Evolutionary conservation across 352 stramenopile genomes (phyloP), one percentile per base, ranked within the genome.

Genomic region (Pythium plurisporium): DNA sequence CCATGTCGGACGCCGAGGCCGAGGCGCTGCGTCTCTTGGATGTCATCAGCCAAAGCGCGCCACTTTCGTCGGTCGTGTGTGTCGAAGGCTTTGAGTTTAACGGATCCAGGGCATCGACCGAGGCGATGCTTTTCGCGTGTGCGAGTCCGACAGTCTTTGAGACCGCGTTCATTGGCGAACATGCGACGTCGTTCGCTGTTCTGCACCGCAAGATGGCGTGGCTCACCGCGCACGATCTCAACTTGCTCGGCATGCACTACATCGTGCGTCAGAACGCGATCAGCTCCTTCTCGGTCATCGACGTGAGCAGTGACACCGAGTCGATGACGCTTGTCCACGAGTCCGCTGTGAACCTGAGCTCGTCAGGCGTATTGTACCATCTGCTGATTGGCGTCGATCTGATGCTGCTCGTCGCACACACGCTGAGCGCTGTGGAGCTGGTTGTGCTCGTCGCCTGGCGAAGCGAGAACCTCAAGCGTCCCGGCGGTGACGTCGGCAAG

Each of bases 1-100:
- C 74, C 11, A 69, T 70, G 8, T 74, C 63, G 14, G 64, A 74
- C 38, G 65, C 59, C 1, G 78, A 88, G 25, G 50, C 55, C 0
- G 73, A 79, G 36, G 51, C 83, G 0, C 56, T 78, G 11, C 57
- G 70, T 23, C 44, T 88, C 4, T 55, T 88, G 0, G 54, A 73
- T n/a, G 73, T 88, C 27, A 77, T 88, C 59, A 76, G 72, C 65
- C 73, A 72, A 53, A 85, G 78, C 31, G 60, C 62, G 1, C 78
- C 75, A 6, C 53, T 82, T 6, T 74, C 56, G 1, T 48, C 47
- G 1, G 58, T 79, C 25, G 64, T 76, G 4, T 88, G 78, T 40
- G 72, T 85, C 34, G 73, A 83, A 44, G 75, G 67, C 5, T 79
- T 88, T 31, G 29, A 72, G 27, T 55, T 51, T 5, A 67, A 54